Evolutionary conservation across 2,329 filamentous ascomycete genomes (phyloP).

Genomic region (Ophiostoma sp.): DNA sequence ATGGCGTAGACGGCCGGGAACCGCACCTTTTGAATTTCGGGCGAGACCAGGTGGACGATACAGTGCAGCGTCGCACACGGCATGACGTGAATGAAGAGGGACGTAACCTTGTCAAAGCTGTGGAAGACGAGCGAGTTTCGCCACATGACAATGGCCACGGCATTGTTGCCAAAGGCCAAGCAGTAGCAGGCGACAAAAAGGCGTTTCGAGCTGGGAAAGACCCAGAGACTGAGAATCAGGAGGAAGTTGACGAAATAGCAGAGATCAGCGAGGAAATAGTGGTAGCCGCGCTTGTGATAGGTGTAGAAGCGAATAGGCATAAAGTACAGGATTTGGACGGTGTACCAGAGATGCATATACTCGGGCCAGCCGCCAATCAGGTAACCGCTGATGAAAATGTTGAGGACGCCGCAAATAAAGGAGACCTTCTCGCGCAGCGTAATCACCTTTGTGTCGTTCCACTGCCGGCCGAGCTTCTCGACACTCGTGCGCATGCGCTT

Average conservation of each 20-base stretch:
- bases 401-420: slow-evolving; percentile 94
- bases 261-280: slow-evolving; percentile 95
- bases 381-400: slow-evolving; percentile 96
- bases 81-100: slow-evolving; percentile 99
- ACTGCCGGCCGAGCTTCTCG: slow-evolving; percentile 80
- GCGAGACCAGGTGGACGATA: slow-evolving; percentile 76
- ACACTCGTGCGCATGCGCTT: slow-evolving; percentile 84
- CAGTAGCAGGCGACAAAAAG: slow-evolving; percentile 92
- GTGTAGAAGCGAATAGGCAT: slow-evolving; percentile 94
- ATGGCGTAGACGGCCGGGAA: slow-evolving; percentile 88
- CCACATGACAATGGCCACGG: slow-evolving; percentile 98
- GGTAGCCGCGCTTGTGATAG: slow-evolving; percentile 87
- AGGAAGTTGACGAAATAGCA: slow-evolving; percentile 98
- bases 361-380: slow-evolving; percentile 83
- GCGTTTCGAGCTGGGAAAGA: slow-evolving; percentile 85
- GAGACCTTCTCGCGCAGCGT: slow-evolving; percentile 90
- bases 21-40: slow-evolving; percentile 62
- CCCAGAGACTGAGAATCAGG: slow-evolving; percentile 78
- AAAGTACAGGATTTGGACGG: slow-evolving; percentile 82
- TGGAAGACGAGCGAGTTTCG: slow-evolving; percentile 98
- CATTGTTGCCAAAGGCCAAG: slow-evolving; percentile 93
- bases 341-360: slow-evolving; percentile 92
- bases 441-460: slow-evolving; percentile 87
- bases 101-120: slow-evolving; percentile 96
- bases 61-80: slow-evolving; percentile 92